A percentile compares a stretch with the other conserved stretches of the same genome.
phyloP scores from a whole-genome alignment of 176 grass and related monocot genomes.

The Poa annua region DNA sequence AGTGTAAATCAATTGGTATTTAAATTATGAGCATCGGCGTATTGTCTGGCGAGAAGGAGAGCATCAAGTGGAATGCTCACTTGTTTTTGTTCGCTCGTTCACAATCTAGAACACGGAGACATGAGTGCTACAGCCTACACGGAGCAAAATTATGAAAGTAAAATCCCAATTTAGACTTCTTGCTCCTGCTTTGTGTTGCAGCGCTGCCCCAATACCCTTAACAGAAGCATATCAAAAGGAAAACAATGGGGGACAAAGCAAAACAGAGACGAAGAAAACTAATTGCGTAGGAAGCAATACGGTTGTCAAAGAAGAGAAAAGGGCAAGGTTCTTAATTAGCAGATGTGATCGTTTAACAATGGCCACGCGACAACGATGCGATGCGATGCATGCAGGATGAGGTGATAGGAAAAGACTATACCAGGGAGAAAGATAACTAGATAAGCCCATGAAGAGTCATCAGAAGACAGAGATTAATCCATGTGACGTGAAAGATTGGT shows the following conservation, averaged over 20 bases:
- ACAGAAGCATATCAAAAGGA: constrained; percentile 42
- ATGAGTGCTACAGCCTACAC: constrained; percentile 25
- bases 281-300: background rate
- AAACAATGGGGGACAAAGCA: constrained; percentile 43
- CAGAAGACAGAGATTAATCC: background rate
- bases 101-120: background rate
- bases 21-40: constrained; percentile 39
- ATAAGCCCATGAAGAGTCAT: background rate
- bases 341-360: constrained; percentile 18
- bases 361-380: background rate
- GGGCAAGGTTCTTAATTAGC: background rate
- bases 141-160: constrained; percentile 46
- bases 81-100: constrained; percentile 16
- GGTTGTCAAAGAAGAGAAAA: background rate
- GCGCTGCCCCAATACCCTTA: constrained; percentile 24
- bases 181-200: constrained; percentile 50
- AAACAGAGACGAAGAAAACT: constrained; percentile 31
- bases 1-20: constrained; percentile 27
- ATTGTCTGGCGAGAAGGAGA: constrained; percentile 17
- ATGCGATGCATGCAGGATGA: constrained; percentile 18
- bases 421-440: constrained; percentile 9
- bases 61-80: constrained; percentile 18
- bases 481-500: background rate
- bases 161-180: constrained; percentile 49
- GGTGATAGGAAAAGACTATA: constrained; percentile 35